phyloP scores from a whole-genome alignment of 2,329 filamentous ascomycete genomes.

The Dactylellina drechsleri region DNA sequence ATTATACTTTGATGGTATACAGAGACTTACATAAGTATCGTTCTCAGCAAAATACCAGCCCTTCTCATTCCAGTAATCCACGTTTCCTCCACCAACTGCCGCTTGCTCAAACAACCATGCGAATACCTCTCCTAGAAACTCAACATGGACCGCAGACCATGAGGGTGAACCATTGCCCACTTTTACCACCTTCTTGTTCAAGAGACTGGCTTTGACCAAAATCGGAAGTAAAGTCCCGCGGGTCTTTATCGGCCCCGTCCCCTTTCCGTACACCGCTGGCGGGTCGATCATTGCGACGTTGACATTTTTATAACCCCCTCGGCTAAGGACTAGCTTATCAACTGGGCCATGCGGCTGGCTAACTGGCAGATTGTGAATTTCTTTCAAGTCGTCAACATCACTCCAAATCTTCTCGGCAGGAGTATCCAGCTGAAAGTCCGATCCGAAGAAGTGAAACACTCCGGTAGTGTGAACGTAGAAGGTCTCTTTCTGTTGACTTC shows the following conservation, averaged over 20 bases:
- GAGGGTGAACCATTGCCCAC: slow-evolving; percentile 64
- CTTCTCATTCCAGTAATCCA: slow-evolving; percentile 61
- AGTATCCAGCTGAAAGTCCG: background rate
- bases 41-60: slow-evolving; percentile 61
- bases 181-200: slow-evolving; percentile 64
- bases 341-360: slow-evolving; percentile 72
- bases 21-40: slow-evolving; percentile 58
- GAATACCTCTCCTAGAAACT: slow-evolving; percentile 65
- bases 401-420: slow-evolving; percentile 59
- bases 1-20: background rate
- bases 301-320: slow-evolving; percentile 61
- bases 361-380: slow-evolving; percentile 69
- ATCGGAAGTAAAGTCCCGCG: slow-evolving; percentile 66
- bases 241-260: slow-evolving; percentile 69
- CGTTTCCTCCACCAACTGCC: slow-evolving; percentile 50
- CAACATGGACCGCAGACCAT: slow-evolving; percentile 67
- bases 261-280: slow-evolving; percentile 72
- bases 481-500: slow-evolving; percentile 32
- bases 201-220: slow-evolving; percentile 63
- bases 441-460: slow-evolving; percentile 58
- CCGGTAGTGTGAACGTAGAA: slow-evolving; percentile 36
- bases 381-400: slow-evolving; percentile 68
- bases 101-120: slow-evolving; percentile 65
- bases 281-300: slow-evolving; percentile 73
- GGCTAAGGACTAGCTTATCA: slow-evolving; percentile 71